Evolutionary conservation across 805 yeast species (phyloP).

Genomic region (Diddensiella caesifluorescens): DNA sequence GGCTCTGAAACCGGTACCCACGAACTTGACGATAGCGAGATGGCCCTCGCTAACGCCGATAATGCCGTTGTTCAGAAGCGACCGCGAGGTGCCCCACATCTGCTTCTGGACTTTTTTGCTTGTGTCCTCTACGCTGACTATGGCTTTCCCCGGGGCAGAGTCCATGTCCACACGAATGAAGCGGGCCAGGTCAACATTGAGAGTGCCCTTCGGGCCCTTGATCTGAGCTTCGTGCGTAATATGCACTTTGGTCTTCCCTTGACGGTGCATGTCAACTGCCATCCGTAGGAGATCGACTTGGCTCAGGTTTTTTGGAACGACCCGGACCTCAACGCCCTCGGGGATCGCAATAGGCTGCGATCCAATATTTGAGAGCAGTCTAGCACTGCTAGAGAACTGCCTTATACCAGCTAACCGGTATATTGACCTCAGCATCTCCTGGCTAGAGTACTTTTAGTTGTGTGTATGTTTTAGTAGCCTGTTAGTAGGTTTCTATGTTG

Average conservation of each 20-base stretch:
- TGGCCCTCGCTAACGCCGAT: conserved; percentile 94
- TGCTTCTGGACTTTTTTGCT: conserved; percentile 63
- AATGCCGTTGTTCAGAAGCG: conserved; percentile 69
- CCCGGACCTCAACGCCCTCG: conserved; percentile 49
- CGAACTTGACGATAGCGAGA: conserved; percentile 75
- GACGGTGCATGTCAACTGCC: conserved; percentile 54
- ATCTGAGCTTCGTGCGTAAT: conserved; percentile 57
- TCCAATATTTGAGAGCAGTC: conserved; percentile 51
- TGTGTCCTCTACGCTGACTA: conserved; percentile 54
- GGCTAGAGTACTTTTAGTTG: too few relatives aligned
- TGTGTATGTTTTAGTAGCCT: too few relatives aligned
- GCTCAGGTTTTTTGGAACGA: conserved; percentile 28
- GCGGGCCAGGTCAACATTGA: conserved; percentile 63
- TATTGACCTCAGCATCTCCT: too few relatives aligned
- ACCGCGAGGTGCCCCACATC: conserved; percentile 93
- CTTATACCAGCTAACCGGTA: too few relatives aligned
- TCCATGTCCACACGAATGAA: conserved; percentile 46
- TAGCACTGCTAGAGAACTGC: not conserved
- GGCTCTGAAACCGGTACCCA: conserved; percentile 97
- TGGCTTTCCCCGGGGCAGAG: conserved; percentile 34
- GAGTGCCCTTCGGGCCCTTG: conserved; percentile 71
- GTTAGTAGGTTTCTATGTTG: too few relatives aligned
- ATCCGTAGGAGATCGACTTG: conserved; percentile 37
- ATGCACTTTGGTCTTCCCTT: conserved; percentile 55
- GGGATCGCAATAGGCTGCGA: conserved; percentile 67